Conservation (phyloP, 148 eudicot species). For the Camellia granthamiana region DNA sequence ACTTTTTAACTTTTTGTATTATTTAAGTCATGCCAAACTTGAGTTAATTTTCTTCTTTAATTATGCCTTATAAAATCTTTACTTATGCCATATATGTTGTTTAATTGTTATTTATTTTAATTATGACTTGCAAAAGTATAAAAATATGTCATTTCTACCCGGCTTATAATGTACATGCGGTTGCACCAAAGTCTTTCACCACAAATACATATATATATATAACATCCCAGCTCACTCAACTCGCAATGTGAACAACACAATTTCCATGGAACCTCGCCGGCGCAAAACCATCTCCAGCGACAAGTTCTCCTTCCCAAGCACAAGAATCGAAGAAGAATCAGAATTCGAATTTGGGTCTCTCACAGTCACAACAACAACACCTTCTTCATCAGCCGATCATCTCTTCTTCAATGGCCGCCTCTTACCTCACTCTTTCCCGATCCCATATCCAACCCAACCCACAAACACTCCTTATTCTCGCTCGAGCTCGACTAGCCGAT, state of each 20-base stretch:
- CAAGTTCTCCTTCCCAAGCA: slow-evolving; percentile 34
- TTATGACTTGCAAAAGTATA: no score
- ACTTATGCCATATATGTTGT: no score
- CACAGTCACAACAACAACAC: slow-evolving; percentile 27
- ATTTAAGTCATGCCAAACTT: no score
- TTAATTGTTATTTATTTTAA: no score
- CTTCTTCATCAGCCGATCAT: slow-evolving; percentile 61
- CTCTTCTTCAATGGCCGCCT: slow-evolving; percentile 63
- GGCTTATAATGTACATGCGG: no score
- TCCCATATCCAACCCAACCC: slow-evolving; percentile 1
- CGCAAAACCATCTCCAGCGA: slow-evolving; percentile 32
- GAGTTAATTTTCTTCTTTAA: no score
- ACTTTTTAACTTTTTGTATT: no score
- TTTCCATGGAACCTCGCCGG: slow-evolving; percentile 22
- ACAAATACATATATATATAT: no score
- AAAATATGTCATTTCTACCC: no score
- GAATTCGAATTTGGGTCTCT: slow-evolving; percentile 53
- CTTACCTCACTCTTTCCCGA: slow-evolving; percentile 57
- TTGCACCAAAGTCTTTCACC: no score
- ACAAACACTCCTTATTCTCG: background rate
- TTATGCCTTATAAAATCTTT: no score
- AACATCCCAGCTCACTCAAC: background rate
- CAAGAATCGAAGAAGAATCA: slow-evolving; percentile 10
- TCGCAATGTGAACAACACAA: background rate
- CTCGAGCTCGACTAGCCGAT: slow-evolving; percentile 39